A percentile compares a stretch with the other conserved stretches of the same genome.
Conservation (phyloP, 208 protist genomes). For the Crithidia brevicula region DNA sequence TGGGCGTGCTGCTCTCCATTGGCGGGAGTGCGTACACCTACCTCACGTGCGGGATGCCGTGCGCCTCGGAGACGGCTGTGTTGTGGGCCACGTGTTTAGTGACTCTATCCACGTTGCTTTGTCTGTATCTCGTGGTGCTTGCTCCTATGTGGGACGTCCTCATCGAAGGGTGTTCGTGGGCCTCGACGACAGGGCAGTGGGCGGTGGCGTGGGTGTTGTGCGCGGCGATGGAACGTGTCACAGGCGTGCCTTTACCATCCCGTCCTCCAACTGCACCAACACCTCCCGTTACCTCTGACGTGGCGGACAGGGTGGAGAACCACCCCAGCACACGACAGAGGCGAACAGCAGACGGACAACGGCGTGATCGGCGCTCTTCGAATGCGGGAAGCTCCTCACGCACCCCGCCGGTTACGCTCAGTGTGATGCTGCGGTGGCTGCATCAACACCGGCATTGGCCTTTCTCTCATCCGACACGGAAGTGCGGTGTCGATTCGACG, state of each 20-base stretch:
- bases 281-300: too few relatives aligned
- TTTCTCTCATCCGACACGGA: too few relatives aligned
- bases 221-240: slow-evolving; percentile 10
- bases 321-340: too few relatives aligned
- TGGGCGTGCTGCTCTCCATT: slow-evolving; percentile 51
- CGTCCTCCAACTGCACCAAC: too few relatives aligned
- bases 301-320: too few relatives aligned
- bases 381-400: too few relatives aligned
- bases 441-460: neutral
- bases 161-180: neutral
- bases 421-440: neutral
- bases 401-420: neutral
- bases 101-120: slow-evolving; percentile 23
- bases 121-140: slow-evolving; percentile 38
- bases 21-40: slow-evolving; percentile 54
- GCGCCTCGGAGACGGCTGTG: slow-evolving; percentile 7
- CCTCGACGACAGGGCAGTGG: neutral
- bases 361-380: too few relatives aligned
- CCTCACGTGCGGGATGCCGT: slow-evolving; percentile 46
- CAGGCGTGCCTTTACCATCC: slow-evolving; percentile 14
- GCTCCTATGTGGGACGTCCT: slow-evolving; percentile 29
- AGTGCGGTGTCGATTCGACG: neutral
- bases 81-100: slow-evolving; percentile 10
- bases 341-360: too few relatives aligned
- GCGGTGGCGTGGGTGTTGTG: slow-evolving; percentile 1